Evolutionary conservation across 2,329 filamentous ascomycete genomes (phyloP).

Genomic region (Biscogniauxia mediterranea): DNA sequence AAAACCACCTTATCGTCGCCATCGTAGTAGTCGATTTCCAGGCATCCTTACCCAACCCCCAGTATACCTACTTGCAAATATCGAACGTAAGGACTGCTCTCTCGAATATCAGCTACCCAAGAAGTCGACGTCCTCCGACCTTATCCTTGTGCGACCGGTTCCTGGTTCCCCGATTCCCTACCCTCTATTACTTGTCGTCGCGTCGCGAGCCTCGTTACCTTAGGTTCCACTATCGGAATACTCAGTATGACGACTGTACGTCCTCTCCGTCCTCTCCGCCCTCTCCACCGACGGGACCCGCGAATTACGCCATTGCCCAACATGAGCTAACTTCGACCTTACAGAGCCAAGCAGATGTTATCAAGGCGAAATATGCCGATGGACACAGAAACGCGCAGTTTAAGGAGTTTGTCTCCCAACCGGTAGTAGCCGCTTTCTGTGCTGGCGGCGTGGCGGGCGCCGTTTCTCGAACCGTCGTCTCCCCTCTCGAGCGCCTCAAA

Average conservation of each 20-base stretch:
- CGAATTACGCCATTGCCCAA: slow-evolving; percentile 7
- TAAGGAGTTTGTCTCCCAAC: slow-evolving; percentile 65
- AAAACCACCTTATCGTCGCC: slow-evolving; percentile 18
- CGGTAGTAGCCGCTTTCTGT: slow-evolving; percentile 87
- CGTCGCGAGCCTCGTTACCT: slow-evolving; percentile 10
- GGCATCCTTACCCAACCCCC: background rate
- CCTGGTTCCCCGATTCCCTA: slow-evolving; percentile 5
- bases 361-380: slow-evolving; percentile 32
- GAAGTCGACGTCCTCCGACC: slow-evolving; percentile 10
- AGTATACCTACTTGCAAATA: slow-evolving; percentile 4
- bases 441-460: slow-evolving; percentile 92
- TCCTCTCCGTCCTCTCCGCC: slow-evolving; percentile 25
- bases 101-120: slow-evolving; percentile 14
- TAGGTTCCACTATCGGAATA: slow-evolving; percentile 12
- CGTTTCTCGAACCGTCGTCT: slow-evolving; percentile 96
- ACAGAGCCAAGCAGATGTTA: slow-evolving; percentile 26
- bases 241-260: slow-evolving; percentile 40
- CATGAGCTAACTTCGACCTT: slow-evolving; percentile 15
- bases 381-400: slow-evolving; percentile 34
- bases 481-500: slow-evolving; percentile 91
- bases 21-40: slow-evolving; percentile 10
- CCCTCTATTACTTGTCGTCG: slow-evolving; percentile 5
- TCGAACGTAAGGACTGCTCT: slow-evolving; percentile 1
- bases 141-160: slow-evolving; percentile 17
- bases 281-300: slow-evolving; percentile 1